Base-by-base conservation (phyloP, 306 rosid species). In the Ochetophila trinervis region DNA sequence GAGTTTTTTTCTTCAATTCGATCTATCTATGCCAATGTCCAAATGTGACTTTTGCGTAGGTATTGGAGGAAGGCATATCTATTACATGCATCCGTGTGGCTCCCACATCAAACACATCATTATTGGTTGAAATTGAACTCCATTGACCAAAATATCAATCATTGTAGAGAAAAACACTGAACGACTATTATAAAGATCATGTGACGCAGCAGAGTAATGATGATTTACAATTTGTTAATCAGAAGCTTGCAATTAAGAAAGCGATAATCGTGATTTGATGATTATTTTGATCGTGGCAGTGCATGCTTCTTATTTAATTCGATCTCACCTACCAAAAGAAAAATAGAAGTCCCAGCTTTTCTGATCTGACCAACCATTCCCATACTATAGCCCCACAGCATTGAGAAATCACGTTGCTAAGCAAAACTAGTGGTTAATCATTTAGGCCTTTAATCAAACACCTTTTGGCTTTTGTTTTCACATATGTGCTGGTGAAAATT, bases 231-330 rank as follows among this genome's bases (percentile, higher is more conserved):
- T 45, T 21, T 36, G 17, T 24, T 44, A 60, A 47, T 45, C 16
- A 1, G 24, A 24, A 55, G 48, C 36, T 0, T 27, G 24, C n/a
- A 57, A 59, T 19, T 30, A 50, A 47, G 16, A 35, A 52, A 22
- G 23, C 80, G 79, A 71, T 56, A 78, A 70, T 82, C 79, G 57
- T 70, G 85, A 76, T 62, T 36, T 53, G 70, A 69, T 72, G 77
- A 76, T 74, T 70, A 34, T 71, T 84, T 77, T 62, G 63, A 81
- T 79, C 58, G 36, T 61, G 71, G 75, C 70, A 19, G 70, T 78
- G 74, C 63, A 48, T 35, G 66, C 63, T 62, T 66, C 32, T 63
- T 65, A 71, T 53, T 74, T 36, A 53, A 75, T 65, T 56, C 50
- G 57, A 79, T 65, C 42, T 36, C 63, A 24, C 5, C 11, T 1